These are phyloP conservation scores for Cladobotryum protrusum DNA, from an alignment of 2,329 filamentous ascomycete species.

Conservation along the genomic window DNA sequence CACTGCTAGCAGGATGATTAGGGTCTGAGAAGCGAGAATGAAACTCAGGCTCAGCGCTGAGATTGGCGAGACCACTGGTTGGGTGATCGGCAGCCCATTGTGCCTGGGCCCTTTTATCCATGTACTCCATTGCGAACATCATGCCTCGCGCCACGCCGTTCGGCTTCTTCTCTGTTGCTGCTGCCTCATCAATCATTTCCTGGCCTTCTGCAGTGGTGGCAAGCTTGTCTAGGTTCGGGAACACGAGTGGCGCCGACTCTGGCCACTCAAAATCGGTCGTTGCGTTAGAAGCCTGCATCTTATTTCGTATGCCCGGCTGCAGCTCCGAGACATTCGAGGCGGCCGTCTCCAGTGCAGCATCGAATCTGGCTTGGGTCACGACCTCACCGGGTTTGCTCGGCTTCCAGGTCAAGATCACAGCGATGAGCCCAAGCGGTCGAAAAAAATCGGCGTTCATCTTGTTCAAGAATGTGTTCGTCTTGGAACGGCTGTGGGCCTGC, in stretches of 20 bases:
- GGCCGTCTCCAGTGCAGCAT: slow-evolving; percentile 16
- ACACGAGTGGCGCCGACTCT: slow-evolving; percentile 43
- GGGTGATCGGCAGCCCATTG: slow-evolving; percentile 18
- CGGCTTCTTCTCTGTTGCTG: slow-evolving; percentile 1
- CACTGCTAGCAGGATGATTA: slow-evolving; percentile 23
- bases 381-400: slow-evolving; percentile 28
- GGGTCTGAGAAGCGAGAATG: slow-evolving; percentile 24
- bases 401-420: slow-evolving; percentile 46
- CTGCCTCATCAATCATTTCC: slow-evolving; percentile 1
- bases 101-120: slow-evolving; percentile 20
- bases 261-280: slow-evolving; percentile 33
- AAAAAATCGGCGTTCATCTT: slow-evolving; percentile 52
- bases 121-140: slow-evolving; percentile 14
- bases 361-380: slow-evolving; percentile 25
- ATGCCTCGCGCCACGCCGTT: slow-evolving; percentile 7
- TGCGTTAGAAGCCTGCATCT: slow-evolving; percentile 31
- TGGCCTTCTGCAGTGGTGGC: slow-evolving; percentile 1
- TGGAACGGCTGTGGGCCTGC: slow-evolving; percentile 33
- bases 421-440: slow-evolving; percentile 47
- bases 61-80: slow-evolving; percentile 14
- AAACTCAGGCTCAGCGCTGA: slow-evolving; percentile 19
- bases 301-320: slow-evolving; percentile 9
- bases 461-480: slow-evolving; percentile 49
- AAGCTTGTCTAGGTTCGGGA: slow-evolving; percentile 35
- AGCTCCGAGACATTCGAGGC: slow-evolving; percentile 2